A percentile compares a stretch with the other conserved stretches of the same genome.
Conservation (phyloP, 2,329 filamentous ascomycete species). For the Knufia fluminis region DNA sequence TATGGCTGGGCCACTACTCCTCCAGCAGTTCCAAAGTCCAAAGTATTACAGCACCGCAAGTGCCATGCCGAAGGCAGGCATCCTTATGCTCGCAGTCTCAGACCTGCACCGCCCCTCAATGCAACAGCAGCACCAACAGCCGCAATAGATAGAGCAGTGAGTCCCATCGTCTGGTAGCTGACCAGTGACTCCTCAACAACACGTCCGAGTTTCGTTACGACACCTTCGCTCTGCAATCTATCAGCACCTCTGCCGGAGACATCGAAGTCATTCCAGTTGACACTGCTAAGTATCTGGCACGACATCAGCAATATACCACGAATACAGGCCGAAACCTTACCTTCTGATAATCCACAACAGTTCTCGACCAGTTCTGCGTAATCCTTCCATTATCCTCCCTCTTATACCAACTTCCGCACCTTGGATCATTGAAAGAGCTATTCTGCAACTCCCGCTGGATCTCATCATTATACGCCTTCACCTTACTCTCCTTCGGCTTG, state of each 20-base stretch:
- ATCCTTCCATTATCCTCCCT: slow-evolving; percentile 41
- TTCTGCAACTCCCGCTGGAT: slow-evolving; percentile 28
- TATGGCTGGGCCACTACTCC: too few relatives aligned
- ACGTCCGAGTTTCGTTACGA: slow-evolving; percentile 23
- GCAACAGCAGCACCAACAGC: slow-evolving; percentile 28
- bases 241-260: slow-evolving; percentile 20
- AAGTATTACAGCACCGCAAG: too few relatives aligned
- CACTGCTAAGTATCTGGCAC: slow-evolving; percentile 22
- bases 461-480: slow-evolving; percentile 18
- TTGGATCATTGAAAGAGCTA: slow-evolving; percentile 45
- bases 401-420: slow-evolving; percentile 51
- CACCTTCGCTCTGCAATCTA: slow-evolving; percentile 11
- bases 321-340: slow-evolving; percentile 5
- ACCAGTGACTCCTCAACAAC: slow-evolving; percentile 31
- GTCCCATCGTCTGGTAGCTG: slow-evolving; percentile 38
- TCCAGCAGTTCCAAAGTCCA: too few relatives aligned
- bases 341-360: slow-evolving; percentile 48
- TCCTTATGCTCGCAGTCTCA: slow-evolving; percentile 13
- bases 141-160: slow-evolving; percentile 70
- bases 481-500: slow-evolving; percentile 30
- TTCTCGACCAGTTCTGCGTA: slow-evolving; percentile 49
- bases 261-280: slow-evolving; percentile 25
- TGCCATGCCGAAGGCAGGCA: too few relatives aligned
- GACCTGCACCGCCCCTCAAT: slow-evolving; percentile 13
- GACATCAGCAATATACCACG: slow-evolving; percentile 5